phyloP scores from a whole-genome alignment of 2,329 filamentous ascomycete genomes.

The Zarea fungicola region DNA sequence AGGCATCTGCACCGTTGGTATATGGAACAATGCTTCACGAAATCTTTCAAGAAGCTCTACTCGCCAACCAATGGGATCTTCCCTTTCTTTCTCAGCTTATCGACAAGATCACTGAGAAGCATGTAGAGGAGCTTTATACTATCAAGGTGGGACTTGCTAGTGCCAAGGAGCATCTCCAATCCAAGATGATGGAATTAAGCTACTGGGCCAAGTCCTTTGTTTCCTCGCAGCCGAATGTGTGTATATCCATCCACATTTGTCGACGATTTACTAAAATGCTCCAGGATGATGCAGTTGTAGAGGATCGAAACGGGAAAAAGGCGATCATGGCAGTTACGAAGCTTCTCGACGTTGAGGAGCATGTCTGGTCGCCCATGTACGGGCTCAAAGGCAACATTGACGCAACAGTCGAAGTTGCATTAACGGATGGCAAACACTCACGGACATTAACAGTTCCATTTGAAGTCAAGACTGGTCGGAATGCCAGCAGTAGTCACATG shows the following conservation, averaged over 20 bases:
- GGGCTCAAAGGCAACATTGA: constrained; percentile 97
- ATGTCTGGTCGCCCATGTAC: constrained; percentile 97
- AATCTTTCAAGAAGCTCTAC: constrained; percentile 86
- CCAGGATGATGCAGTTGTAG: constrained; percentile 64
- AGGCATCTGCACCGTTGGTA: constrained; percentile 72
- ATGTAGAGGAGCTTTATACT: constrained; percentile 84
- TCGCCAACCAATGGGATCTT: constrained; percentile 74
- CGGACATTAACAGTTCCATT: constrained; percentile 81
- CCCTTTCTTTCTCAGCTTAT: constrained; percentile 63
- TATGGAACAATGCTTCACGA: constrained; percentile 95
- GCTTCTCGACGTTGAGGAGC: constrained; percentile 92
- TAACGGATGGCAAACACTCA: constrained; percentile 62
- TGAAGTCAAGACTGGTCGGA: constrained; percentile 91
- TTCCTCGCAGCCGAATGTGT: constrained; percentile 61
- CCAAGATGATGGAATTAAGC: constrained; percentile 76
- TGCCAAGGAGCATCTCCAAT: constrained; percentile 73
- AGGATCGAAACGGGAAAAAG: constrained; percentile 71
- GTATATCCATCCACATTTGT: constrained; percentile 19
- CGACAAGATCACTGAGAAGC: constrained; percentile 62
- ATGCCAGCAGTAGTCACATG: constrained; percentile 74
- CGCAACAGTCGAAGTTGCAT: constrained; percentile 84
- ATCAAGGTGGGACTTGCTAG: constrained; percentile 70
- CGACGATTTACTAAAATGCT: constrained; percentile 24
- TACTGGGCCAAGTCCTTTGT: constrained; percentile 83
- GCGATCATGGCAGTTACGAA: constrained; percentile 85